A percentile compares a stretch with the other conserved stretches of the same genome.
Conservation (phyloP, 169 alveolate genomes). For the Cyclospora cayetanensis region DNA sequence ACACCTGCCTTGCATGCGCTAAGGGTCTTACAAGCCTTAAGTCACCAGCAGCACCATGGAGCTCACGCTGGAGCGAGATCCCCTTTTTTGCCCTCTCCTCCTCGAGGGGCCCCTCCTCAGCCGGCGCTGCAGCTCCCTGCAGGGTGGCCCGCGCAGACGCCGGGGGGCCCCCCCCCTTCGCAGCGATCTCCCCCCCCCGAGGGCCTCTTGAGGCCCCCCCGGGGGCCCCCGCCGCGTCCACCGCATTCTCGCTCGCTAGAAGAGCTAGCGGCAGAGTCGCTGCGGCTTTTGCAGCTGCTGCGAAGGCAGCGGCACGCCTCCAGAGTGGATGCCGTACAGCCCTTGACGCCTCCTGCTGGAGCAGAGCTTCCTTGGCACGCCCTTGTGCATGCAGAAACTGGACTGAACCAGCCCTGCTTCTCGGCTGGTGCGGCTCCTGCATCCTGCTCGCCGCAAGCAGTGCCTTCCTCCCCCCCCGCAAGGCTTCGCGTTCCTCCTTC, state of each 20-base stretch:
- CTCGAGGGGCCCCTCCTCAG: no score
- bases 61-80: neutral
- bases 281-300: neutral
- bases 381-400: neutral
- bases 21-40: neutral
- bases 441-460: no score
- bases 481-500: no score
- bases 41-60: neutral
- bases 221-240: neutral
- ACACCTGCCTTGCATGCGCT: neutral
- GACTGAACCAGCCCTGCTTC: no score
- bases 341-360: neutral
- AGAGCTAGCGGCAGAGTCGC: neutral
- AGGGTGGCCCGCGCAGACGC: neutral
- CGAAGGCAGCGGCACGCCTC: neutral
- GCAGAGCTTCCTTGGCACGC: neutral
- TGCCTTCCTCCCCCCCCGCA: no score
- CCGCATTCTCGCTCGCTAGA: neutral
- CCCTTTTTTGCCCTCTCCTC: no score
- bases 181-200: no score
- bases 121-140: neutral
- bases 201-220: no score
- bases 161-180: neutral
- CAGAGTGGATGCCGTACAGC: neutral
- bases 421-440: no score